Evolutionary conservation across 2,329 filamentous ascomycete genomes (phyloP).

Genomic region (Cladophialophora carrionii): DNA sequence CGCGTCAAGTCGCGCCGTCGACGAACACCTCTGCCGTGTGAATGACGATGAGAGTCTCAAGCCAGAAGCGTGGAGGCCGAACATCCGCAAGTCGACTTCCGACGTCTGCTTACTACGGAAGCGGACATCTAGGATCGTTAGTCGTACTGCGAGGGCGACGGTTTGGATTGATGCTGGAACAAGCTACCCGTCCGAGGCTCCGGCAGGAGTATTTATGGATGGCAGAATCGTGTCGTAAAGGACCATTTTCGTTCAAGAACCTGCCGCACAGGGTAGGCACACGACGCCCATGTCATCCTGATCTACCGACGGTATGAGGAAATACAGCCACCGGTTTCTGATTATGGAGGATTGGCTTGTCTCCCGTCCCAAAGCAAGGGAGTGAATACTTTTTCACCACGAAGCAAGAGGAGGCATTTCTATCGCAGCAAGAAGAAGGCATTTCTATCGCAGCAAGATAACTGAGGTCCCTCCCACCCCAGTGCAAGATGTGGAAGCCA

Average conservation of each 20-base stretch:
- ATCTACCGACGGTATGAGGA: not conserved
- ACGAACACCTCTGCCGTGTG: slow-evolving; percentile 17
- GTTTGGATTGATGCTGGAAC: not conserved
- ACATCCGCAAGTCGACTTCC: not conserved
- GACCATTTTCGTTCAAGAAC: not conserved
- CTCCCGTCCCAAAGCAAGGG: not conserved
- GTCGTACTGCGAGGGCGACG: not conserved
- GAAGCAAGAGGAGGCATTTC: not conserved
- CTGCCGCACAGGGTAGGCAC: not conserved
- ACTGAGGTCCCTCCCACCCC: too few relatives aligned
- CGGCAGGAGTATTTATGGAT: not conserved
- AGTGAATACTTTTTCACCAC: not conserved
- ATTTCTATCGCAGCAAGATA: not conserved
- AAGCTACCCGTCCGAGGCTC: not conserved
- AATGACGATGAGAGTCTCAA: not conserved
- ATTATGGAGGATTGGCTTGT: not conserved
- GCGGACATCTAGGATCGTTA: not conserved
- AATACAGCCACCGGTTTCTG: not conserved
- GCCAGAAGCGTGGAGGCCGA: not conserved
- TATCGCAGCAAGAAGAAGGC: not conserved
- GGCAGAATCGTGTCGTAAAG: not conserved
- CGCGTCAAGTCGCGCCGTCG: slow-evolving; percentile 7
- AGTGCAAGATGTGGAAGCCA: too few relatives aligned
- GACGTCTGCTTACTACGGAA: not conserved
- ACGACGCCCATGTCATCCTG: not conserved